phyloP scores from a whole-genome alignment of 345 rosid species.

The Rhizophora apiculata region DNA sequence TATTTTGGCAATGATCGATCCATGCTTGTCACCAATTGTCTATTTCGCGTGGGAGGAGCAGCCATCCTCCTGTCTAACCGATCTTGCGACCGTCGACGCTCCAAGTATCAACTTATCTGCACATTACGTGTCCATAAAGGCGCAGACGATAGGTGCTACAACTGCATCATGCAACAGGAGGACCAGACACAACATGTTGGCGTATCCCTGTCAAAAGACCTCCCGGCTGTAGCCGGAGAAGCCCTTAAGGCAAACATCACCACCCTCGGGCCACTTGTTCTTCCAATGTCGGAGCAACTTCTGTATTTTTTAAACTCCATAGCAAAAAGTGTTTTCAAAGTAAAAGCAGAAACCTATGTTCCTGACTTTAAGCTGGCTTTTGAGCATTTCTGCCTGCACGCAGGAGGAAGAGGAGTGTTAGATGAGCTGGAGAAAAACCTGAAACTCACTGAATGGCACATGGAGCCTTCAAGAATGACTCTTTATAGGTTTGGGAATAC shows the following conservation, averaged over 20 bases:
- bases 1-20: constrained; percentile 23
- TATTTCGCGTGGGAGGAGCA: constrained; percentile 27
- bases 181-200: constrained; percentile 7
- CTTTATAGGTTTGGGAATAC: background rate
- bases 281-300: constrained; percentile 21
- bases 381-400: constrained; percentile 21
- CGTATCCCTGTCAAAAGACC: constrained; percentile 19
- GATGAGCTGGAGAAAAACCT: constrained; percentile 9
- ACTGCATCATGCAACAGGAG: constrained; percentile 19
- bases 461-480: constrained; percentile 8
- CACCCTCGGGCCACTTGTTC: constrained; percentile 21
- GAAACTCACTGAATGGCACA: constrained; percentile 5
- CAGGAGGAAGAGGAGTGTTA: constrained; percentile 8
- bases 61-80: constrained; percentile 25
- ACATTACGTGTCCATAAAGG: constrained; percentile 23
- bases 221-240: constrained; percentile 20
- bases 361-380: constrained; percentile 16
- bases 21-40: constrained; percentile 27
- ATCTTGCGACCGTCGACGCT: constrained; percentile 14
- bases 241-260: constrained; percentile 21
- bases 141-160: constrained; percentile 17
- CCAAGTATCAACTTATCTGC: constrained; percentile 23
- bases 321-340: background rate
- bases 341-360: background rate
- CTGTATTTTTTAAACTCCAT: constrained; percentile 10